Base-by-base conservation (phyloP, 768 basidiomycete species). In the Boletus vinaceobasis region DNA sequence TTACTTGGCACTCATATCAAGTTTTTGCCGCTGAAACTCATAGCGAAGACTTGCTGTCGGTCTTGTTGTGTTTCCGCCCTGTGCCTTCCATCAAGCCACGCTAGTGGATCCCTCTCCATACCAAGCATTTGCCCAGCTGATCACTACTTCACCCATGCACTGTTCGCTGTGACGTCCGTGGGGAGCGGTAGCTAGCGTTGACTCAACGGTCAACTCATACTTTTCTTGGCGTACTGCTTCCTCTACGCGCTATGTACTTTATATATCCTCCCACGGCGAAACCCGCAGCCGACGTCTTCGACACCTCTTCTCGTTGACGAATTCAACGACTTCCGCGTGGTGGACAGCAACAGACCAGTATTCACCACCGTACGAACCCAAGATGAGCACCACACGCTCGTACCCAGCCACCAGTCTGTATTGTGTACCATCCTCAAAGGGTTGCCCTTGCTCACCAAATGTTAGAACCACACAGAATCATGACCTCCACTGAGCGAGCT, bases 191-290 rank as follows among this genome's bases (percentile, higher is more conserved):
- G 17, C 36, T 4, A 19, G 26, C 23, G 7, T 4, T 19, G 29
- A 55, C 53, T 56, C 33, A 6, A 43, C 23, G 21, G 2, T 55
- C 36, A 17, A 56, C 36, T 11, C 19, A n/a, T 9, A 5, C 8
- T 35, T 62, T 14, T 50, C 60, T 59, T 53, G 61, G 61, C 62
- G 51, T 36, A 64, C 58, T 15, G 36, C 53, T 53, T 49, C 15
- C 15, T n/a, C n/a, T n/a, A n/a, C 13, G 7, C 3, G 23, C 26
- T 27, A 17, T 29, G 11, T n/a, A 26, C 36, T 48, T 43, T 53
- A 56, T 64, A 55, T 45, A 51, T 43, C 26, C 7, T 33, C n/a
- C 15, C 19, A 36, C 35, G 27, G 11, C 37, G 1, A 36, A 43
- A 33, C 47, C 31, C 21, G 13, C 33, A 33, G 19, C 27, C 19